These are phyloP conservation scores for Pachyrhizus erosus DNA, from an alignment of 306 rosid genomes.

Conservation along the genomic window DNA sequence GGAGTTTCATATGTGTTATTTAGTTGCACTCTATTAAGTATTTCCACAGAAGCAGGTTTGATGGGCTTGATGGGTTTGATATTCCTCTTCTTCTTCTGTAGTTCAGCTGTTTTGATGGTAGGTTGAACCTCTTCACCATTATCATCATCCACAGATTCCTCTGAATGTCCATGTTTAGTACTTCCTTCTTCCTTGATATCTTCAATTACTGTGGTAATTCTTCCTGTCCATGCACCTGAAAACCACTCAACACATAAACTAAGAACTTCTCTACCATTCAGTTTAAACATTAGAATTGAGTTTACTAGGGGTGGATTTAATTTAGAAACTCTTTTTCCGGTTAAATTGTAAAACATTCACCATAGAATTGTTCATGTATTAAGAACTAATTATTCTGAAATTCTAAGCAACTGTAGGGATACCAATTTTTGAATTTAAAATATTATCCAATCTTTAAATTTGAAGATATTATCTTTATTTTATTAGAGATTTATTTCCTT, in stretches of 20 bases:
- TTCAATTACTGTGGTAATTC: conserved; percentile 51
- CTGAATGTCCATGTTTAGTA: conserved; percentile 39
- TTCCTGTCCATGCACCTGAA: conserved; percentile 47
- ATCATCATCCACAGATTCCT: conserved; percentile 33
- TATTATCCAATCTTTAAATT: no score
- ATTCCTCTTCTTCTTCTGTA: conserved; percentile 31
- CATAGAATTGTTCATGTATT: neutral
- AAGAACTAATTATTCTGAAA: neutral
- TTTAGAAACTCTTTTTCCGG: neutral
- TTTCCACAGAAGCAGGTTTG: conserved; percentile 61
- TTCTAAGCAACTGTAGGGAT: neutral
- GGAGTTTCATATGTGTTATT: conserved; percentile 67
- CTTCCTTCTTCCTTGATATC: conserved; percentile 53
- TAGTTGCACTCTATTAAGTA: conserved; percentile 57
- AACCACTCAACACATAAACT: neutral
- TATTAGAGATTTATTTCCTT: no score
- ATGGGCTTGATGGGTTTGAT: conserved; percentile 23
- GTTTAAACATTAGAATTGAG: neutral
- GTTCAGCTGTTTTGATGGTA: conserved; percentile 23
- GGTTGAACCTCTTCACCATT: conserved; percentile 7
- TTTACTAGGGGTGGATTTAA: neutral
- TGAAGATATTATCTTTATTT: no score
- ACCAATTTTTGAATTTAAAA: no score
- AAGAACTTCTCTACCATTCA: neutral
- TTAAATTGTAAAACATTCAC: neutral